Evolutionary conservation across 2,329 filamentous ascomycete genomes (phyloP).

Genomic region (Dactylellina haptotyla): DNA sequence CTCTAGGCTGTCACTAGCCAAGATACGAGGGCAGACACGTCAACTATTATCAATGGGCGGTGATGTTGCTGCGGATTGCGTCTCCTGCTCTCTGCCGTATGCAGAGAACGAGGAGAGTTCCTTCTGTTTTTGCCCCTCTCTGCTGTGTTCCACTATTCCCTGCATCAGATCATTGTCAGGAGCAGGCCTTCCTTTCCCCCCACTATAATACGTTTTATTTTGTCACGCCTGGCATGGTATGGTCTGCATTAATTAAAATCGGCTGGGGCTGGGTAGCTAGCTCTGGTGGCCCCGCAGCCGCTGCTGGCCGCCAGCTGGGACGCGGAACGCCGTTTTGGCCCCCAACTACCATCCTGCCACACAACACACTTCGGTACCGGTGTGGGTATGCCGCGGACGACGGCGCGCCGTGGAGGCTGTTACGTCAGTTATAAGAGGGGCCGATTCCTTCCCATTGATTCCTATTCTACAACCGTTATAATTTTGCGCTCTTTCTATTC

Average conservation of each 20-base stretch:
- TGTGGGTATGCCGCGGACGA: too few relatives aligned
- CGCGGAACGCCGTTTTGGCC: too few relatives aligned
- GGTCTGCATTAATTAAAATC: too few relatives aligned
- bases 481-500: not conserved
- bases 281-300: slow-evolving; percentile 30
- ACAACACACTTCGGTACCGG: slow-evolving; percentile 17
- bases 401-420: slow-evolving; percentile 1
- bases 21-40: slow-evolving; percentile 26
- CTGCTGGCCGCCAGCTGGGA: slow-evolving; percentile 29
- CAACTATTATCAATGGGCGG: slow-evolving; percentile 32
- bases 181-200: slow-evolving; percentile 36
- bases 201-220: too few relatives aligned
- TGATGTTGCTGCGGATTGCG: too few relatives aligned
- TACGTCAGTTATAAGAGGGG: slow-evolving; percentile 36
- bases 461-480: not conserved
- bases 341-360: slow-evolving; percentile 25
- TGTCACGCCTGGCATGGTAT: not conserved
- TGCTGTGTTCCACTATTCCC: slow-evolving; percentile 28
- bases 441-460: not conserved
- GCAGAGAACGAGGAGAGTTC: slow-evolving; percentile 6
- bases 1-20: slow-evolving; percentile 9
- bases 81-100: not conserved
- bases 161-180: slow-evolving; percentile 50
- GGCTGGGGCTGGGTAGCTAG: slow-evolving; percentile 15
- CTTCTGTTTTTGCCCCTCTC: slow-evolving; percentile 12